Conservation (phyloP, 345 rosid genomes). For the Mercurialis annua region DNA sequence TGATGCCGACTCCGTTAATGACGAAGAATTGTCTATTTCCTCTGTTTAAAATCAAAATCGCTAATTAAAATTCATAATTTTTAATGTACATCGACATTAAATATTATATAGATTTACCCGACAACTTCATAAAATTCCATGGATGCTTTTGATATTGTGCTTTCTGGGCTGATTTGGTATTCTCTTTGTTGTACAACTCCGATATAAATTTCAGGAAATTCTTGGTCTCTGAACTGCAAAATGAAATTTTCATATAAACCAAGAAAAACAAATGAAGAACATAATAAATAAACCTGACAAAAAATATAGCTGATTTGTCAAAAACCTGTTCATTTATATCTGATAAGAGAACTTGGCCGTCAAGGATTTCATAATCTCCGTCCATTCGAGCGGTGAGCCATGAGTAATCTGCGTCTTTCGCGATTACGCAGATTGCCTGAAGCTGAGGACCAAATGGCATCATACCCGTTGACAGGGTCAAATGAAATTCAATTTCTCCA, state of each 20-base stretch:
- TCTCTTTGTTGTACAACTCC: conserved; percentile 13
- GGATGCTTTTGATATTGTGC: background rate
- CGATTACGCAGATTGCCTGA: conserved; percentile 26
- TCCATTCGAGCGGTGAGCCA: conserved; percentile 31
- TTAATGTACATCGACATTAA: background rate
- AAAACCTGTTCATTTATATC: conserved; percentile 20
- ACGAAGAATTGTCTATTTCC: conserved; percentile 12
- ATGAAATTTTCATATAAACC: background rate
- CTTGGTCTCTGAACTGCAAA: conserved; percentile 11
- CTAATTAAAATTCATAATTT: background rate
- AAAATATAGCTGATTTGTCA: background rate
- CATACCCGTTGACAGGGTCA: conserved; percentile 33
- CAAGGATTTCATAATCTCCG: conserved; percentile 20
- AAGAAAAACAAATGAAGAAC: background rate
- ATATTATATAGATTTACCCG: conserved; percentile 17
- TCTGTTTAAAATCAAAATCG: conserved; percentile 16
- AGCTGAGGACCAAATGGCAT: conserved; percentile 44
- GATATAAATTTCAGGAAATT: conserved; percentile 16
- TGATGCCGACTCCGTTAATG: conserved; percentile 30
- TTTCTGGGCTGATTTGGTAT: background rate
- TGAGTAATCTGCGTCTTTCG: conserved; percentile 17
- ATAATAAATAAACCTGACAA: background rate
- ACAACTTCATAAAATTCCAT: conserved; percentile 21
- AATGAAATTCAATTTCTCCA: conserved; percentile 40
- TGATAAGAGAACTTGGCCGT: conserved; percentile 22